Percentiles rank a stretch among this genome's conserved stretches.
Conservation (phyloP, 2,329 filamentous ascomycete genomes). For the Stemphylium beticola region DNA sequence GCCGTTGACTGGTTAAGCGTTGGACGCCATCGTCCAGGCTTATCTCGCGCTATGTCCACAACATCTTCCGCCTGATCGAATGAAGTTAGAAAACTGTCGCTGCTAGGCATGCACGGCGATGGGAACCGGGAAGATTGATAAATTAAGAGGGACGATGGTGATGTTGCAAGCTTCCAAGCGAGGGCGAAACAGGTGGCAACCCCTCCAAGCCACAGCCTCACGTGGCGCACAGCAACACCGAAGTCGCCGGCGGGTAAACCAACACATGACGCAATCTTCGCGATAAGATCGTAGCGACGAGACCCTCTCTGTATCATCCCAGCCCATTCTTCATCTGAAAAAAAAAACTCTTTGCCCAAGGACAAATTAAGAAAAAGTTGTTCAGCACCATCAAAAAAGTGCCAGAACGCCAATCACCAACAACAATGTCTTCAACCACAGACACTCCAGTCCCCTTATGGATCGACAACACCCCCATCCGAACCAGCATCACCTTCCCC, state of each 20-base stretch:
- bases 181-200: too few relatives aligned
- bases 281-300: neutral
- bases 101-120: too few relatives aligned
- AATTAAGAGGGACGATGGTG: too few relatives aligned
- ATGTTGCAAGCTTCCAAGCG: too few relatives aligned
- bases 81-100: too few relatives aligned
- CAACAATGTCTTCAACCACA: neutral
- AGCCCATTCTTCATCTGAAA: neutral
- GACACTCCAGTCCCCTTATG: slow-evolving; percentile 47
- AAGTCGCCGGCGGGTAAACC: neutral
- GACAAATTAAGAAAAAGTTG: neutral
- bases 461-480: slow-evolving; percentile 53
- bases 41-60: too few relatives aligned
- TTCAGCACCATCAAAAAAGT: neutral
- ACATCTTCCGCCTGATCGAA: too few relatives aligned
- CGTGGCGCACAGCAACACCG: too few relatives aligned
- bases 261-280: slow-evolving; percentile 3
- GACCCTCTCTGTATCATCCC: neutral
- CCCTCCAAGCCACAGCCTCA: too few relatives aligned
- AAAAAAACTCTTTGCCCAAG: neutral
- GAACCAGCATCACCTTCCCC: slow-evolving; percentile 51
- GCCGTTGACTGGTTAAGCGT: too few relatives aligned
- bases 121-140: too few relatives aligned
- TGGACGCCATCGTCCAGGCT: too few relatives aligned
- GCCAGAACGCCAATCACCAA: neutral